Conservation (phyloP, 805 yeast species). For the Yarrowia sp. region DNA sequence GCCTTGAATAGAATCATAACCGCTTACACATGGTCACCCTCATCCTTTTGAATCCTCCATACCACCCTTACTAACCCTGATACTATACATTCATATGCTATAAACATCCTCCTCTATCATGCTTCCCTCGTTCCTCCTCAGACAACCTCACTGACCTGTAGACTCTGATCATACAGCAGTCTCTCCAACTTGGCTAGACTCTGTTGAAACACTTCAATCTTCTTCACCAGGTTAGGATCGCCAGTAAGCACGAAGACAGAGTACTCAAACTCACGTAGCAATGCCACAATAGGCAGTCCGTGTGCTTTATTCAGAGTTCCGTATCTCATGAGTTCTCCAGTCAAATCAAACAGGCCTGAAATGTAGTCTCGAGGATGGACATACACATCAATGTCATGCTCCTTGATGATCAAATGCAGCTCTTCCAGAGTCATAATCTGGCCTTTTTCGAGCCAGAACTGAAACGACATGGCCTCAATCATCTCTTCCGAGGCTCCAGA, state of each 20-base stretch:
- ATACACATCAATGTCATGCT: slow-evolving; percentile 17
- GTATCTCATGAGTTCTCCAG: slow-evolving; percentile 55
- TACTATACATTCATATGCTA: not conserved
- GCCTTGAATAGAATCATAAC: too few species aligned
- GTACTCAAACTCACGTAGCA: slow-evolving; percentile 23
- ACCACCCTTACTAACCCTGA: too few species aligned
- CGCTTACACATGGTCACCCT: too few species aligned
- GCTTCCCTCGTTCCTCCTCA: not conserved
- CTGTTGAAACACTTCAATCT: slow-evolving; percentile 35
- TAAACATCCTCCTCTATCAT: slow-evolving; percentile 6
- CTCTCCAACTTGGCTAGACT: slow-evolving; percentile 29
- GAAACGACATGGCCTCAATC: slow-evolving; percentile 46
- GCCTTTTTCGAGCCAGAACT: slow-evolving; percentile 41
- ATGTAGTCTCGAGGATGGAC: slow-evolving; percentile 50
- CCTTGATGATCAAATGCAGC: slow-evolving; percentile 21
- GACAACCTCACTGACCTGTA: slow-evolving; percentile 20
- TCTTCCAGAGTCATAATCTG: slow-evolving; percentile 41
- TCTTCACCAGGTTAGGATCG: slow-evolving; percentile 8
- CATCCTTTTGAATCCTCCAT: too few species aligned
- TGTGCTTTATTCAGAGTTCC: slow-evolving; percentile 48
- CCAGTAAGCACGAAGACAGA: slow-evolving; percentile 15
- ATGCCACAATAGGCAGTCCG: slow-evolving; percentile 16
- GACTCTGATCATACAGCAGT: slow-evolving; percentile 19
- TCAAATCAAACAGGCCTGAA: slow-evolving; percentile 54
- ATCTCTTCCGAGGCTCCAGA: slow-evolving; percentile 46